Base-by-base conservation (phyloP, 768 basidiomycete species). In the Terana coerulea region DNA sequence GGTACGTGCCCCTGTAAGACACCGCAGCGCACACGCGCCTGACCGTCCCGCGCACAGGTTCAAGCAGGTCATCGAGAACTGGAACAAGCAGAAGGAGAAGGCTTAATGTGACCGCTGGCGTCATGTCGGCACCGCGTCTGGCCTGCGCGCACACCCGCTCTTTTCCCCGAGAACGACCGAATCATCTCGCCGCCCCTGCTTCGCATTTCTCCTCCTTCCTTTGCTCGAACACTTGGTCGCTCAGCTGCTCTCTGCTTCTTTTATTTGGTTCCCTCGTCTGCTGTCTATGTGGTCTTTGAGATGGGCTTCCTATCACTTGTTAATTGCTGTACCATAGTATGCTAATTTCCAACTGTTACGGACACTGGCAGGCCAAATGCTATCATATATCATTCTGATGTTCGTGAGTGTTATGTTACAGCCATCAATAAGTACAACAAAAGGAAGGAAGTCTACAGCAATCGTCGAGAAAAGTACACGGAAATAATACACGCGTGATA, bases 31-130 rank as follows among this genome's bases (percentile, higher is more conserved):
- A 47, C 28, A 34, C 40, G 17, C 33, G 33, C 61, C 37, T 52
- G 28, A 54, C 51, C 48, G 39, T n/a, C 48, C 46, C 47, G 22
- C 47, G 33, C 21, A 26, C 40, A 66, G 64, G 55, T 66, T 91
- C 72, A 89, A 86, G 68, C 58, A 76, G 46, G 88, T 88, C 15
- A 84, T 88, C 1, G 57, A 79, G 40, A 89, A 89, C 71, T 91
- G 88, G 88, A 88, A 86, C 68, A 79, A 74, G 57, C 76, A 84
- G 44, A 82, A 81, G 61, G 83, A 86, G 65, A 86, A 86, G 60
- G 79, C 80, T 0, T 79, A 65, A 28, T 34, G 37, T 49, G 36
- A 47, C 37, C 40, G 37, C 37, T 35, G 39, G 51, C 51, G 51
- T 52, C 51, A 52, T 52, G n/a, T n/a, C 29, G 30, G 30, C 31